Evolutionary conservation across 2,329 filamentous ascomycete genomes (phyloP), one percentile per base, ranked within the genome.

Genomic region (Blastomyces parvus): DNA sequence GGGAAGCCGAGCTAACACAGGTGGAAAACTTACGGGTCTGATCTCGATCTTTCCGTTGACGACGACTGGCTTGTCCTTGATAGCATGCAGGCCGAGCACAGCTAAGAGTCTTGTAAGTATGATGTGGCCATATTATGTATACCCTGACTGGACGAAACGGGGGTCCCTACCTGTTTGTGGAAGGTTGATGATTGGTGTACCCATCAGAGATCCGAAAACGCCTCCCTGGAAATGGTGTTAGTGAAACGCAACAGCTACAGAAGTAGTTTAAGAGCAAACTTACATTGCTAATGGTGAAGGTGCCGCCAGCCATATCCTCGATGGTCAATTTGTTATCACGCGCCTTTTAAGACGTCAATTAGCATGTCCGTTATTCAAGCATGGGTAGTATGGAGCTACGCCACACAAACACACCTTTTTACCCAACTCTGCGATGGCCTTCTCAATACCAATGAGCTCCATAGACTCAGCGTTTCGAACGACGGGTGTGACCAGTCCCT

Each of bases 231-330:
- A 64, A 40, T 65, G 52, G 46, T 50, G 61, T 71, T 66, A 71
- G 67, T 52, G 50, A 59, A 19, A 22, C 13, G 6, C 61, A 42
- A 22, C n/a, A 22, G 42, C 25, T 22, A 59, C 64, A 46, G n/a
- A 30, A 8, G 42, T 27, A 48, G 48, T 50, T 27, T 27, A 27
- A 46, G 9, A 33, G 48, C 42, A n/a, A 8, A 27, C 78, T 71
- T 67, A 81, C 89, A 76, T 97, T 97, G 82, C 89, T 94, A 81
- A 97, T 97, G 66, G 94, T 97, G 78, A 97, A 99, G 44, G 93
- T 97, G 67, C 94, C 94, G 65, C 94, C 94, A 65, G 94, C 94
- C 91, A 99, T 97, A 75, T 99, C 94, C 80, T 99, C 94, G 71
- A 99, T 97, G 2, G 94, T 97, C 68, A 99, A 84, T 81, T 97